Base-by-base conservation (phyloP, 2,329 filamentous ascomycete species). In the Dothideomycetes sp. region DNA sequence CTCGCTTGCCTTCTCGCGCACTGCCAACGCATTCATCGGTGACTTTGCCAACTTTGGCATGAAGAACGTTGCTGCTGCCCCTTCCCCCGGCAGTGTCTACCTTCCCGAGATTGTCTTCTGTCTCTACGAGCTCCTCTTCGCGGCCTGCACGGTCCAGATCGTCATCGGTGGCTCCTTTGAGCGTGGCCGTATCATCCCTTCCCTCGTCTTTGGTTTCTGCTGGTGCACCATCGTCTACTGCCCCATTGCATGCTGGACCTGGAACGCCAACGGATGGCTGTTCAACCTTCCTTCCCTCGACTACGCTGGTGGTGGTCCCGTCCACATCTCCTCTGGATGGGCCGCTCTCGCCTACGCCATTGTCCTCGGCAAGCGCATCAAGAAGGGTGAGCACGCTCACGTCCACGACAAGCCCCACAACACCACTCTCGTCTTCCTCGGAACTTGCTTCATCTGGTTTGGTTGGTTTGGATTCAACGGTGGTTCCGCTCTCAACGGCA, bases 151-250 rank as follows among this genome's bases (percentile, higher is more conserved):
- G 32, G 75, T 79, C 3, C 73, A 78, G 63, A 77, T 81, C 47
- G 71, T 81, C 8, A 70, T 79, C 16, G 77, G 77, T 22, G 77
- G 76, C 35, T 70, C 74, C 2, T 79, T 81, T 43, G 73, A 77
- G 49, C 65, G 73, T 52, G 77, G 76, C n/a, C 69, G 74, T 17
- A 77, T 81, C 51, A 42, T 80, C 15, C 75, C 72, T 31, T 78
- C 75, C 7, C 67, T 83, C 51, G 62, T 83, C 18, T 84, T 79
- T 46, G 64, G 68, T 16, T 74, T 79, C 52, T 70, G 63, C 50
- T 80, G 76, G 76, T 73, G 75, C 0, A 80, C 77, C 0, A 65
- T 79, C 40, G 77, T 80, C 3, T 80, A 80, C 56, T 79, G 68
- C 47, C 69, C 70, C 0, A 70, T 80, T 27, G 76, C 76, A 0